Conservation (phyloP, 2,329 filamentous ascomycete species). For the Penicillium rolfsii region DNA sequence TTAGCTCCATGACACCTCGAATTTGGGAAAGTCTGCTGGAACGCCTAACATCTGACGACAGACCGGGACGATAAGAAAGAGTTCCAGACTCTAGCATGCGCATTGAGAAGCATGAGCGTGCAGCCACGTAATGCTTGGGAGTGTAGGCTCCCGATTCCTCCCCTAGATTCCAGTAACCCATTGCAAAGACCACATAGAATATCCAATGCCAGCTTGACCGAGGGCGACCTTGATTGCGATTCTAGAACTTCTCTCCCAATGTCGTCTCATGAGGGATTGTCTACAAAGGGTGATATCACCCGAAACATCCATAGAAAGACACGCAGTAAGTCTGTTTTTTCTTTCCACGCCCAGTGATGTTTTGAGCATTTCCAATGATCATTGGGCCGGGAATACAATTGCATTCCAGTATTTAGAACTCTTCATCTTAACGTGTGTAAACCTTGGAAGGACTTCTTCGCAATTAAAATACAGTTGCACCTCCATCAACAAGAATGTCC, state of each 20-base stretch:
- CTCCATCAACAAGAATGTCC: conserved; percentile 68
- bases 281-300: neutral
- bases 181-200: neutral
- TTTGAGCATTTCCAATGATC: neutral
- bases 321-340: neutral
- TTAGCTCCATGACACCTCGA: neutral
- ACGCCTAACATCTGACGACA: neutral
- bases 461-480: conserved; percentile 29
- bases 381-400: neutral
- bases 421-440: neutral
- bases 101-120: neutral
- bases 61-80: neutral
- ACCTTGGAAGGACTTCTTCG: neutral
- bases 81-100: neutral
- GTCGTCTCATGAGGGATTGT: neutral
- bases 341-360: neutral
- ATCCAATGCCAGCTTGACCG: neutral
- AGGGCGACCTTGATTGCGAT: neutral
- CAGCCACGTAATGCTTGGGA: neutral
- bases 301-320: neutral
- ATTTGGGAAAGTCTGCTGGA: neutral
- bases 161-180: neutral
- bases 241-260: neutral
- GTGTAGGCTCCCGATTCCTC: neutral
- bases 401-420: neutral